Percentiles rank a stretch among this genome's conserved stretches.
phyloP scores from a whole-genome alignment of 768 basidiomycete genomes.

The Lactarius trivialis region DNA sequence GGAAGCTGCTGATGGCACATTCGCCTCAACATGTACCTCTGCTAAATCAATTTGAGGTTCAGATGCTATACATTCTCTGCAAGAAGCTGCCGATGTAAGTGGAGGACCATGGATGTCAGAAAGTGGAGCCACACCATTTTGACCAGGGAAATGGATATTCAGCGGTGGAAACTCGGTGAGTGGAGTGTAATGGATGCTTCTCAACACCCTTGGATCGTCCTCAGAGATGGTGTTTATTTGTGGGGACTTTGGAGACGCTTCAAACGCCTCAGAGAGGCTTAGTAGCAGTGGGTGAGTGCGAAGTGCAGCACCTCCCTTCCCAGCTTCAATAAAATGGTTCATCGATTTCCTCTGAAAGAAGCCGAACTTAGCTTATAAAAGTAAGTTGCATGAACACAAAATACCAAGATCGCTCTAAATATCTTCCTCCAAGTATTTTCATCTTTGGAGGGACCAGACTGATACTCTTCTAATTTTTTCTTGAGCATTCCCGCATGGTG shows the following conservation, averaged over 20 bases:
- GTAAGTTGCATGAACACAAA: neutral
- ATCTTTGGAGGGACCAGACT: neutral
- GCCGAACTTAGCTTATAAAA: neutral
- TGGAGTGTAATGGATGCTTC: neutral
- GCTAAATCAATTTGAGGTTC: too few species aligned
- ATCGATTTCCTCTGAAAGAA: neutral
- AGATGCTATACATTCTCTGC: too few species aligned
- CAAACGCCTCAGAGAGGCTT: neutral
- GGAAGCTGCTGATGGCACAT: too few species aligned
- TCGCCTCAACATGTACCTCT: too few species aligned
- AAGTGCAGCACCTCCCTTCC: too few species aligned
- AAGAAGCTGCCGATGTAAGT: too few species aligned
- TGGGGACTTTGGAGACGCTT: fast-evolving
- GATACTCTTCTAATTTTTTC: too few species aligned
- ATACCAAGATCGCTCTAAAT: neutral
- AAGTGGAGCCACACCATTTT: neutral
- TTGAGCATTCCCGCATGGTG: too few species aligned
- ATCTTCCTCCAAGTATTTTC: neutral
- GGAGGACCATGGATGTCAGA: too few species aligned
- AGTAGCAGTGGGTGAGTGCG: neutral
- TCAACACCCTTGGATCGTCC: neutral
- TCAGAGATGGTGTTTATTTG: neutral
- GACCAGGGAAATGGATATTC: neutral
- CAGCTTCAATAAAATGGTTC: neutral
- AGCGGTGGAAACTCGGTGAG: neutral